Conservation (phyloP, 2,329 filamentous ascomycete species). For the Raffaelea albimanens region DNA sequence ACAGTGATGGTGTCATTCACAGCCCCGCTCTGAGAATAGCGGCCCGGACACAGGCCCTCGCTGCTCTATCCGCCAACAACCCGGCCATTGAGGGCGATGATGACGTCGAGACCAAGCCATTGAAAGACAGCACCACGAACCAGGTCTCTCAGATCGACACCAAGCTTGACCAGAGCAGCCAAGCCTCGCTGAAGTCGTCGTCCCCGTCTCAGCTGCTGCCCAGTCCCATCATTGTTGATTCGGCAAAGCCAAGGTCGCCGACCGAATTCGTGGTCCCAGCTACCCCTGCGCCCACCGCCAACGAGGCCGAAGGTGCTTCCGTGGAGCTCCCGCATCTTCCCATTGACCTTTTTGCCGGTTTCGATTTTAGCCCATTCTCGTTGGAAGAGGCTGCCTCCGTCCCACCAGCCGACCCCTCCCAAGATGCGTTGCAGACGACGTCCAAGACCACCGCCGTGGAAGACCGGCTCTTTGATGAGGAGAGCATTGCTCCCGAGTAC, state of each 20-base stretch:
- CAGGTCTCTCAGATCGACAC: too few species aligned
- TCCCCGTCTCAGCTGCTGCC: background rate
- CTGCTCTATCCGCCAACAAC: constrained; percentile 5
- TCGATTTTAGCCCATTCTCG: constrained; percentile 25
- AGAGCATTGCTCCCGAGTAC: constrained; percentile 24
- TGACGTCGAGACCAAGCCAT: background rate
- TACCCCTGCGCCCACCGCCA: background rate
- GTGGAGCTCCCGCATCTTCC: constrained; percentile 6
- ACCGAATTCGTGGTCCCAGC: background rate
- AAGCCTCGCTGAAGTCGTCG: background rate
- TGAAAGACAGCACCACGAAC: background rate
- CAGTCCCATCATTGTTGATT: background rate
- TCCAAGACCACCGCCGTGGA: constrained; percentile 39
- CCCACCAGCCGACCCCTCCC: constrained; percentile 16
- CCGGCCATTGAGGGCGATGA: background rate
- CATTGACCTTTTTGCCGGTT: constrained; percentile 15
- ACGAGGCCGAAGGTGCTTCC: background rate
- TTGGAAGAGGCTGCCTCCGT: constrained; percentile 18
- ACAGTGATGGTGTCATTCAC: background rate
- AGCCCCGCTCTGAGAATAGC: background rate
- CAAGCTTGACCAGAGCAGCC: background rate
- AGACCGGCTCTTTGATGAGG: constrained; percentile 38
- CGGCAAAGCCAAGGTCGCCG: background rate
- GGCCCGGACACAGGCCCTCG: constrained; percentile 4
- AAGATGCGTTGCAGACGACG: constrained; percentile 29